Base-by-base conservation (phyloP, 2,329 filamentous ascomycete genomes). In the Botryotinia convoluta region DNA sequence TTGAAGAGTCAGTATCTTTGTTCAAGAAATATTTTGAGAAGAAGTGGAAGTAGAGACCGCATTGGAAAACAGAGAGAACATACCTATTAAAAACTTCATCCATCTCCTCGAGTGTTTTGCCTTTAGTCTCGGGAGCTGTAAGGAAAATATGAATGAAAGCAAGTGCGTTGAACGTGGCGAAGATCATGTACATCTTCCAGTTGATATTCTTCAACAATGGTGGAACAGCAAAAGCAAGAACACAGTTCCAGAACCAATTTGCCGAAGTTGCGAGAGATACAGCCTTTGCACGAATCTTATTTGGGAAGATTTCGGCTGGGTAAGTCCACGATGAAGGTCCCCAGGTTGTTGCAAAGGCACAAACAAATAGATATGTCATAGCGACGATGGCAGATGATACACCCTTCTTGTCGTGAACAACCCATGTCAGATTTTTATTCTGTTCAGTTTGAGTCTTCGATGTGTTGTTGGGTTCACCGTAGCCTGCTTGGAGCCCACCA, bases 241-340 rank as follows among this genome's bases (percentile, higher is more conserved):
- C 0, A 86, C 92, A 95, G 82, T 94, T 95, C 76, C 91, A 84
- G 16, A 91, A 82, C 92, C 92, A 95, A 83, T 95, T 95, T 57
- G 91, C 88, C 2, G 92, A 89, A 5, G 92, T 93, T 10, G 91
- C 90, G 6, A 94, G 83, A 1, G 91, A 92, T 84, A 93, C 92
- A 63, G 89, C 90, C 80, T 93, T 92, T 61, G 92, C 91, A 77
- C 92, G 87, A 73, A 91, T 86, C 79, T 91, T 91, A 54, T 91
- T 85, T 2, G 90, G 90, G 78, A 89, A 92, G 73, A 92, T 91
- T 79, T 92, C 90, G 7, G 89, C 90, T 0, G 90, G 88, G 76
- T 91, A 91, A 12, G 85, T 84, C 85, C 85, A 87, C 0, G 80
- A 81, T 0, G 80, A 81, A 4, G 82, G 82, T 1, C 82, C 82